Evolutionary conservation across 2,329 filamentous ascomycete species (phyloP), one percentile per base, ranked within the genome.

Genomic region (Epicoccum nigrum): DNA sequence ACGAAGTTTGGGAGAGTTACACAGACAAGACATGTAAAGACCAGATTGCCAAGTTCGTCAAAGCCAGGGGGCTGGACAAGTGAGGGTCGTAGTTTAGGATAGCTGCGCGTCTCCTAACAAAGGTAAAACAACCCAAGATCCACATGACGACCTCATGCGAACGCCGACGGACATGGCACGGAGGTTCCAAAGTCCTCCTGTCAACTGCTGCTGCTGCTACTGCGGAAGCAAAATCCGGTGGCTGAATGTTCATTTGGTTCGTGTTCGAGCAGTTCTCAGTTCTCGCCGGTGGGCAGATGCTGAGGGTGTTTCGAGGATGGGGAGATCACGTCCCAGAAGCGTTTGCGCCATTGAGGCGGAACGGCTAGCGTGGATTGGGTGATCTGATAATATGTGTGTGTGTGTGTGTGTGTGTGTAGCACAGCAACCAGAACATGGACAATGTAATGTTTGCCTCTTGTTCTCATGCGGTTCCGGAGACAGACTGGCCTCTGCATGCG

Each of bases 1-100:
- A 96, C 69, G 90, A 95, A 67, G 75, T 84, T 1, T 88, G 85
- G 85, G 86, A 88, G 59, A 77, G 78, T 52, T 88, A 86, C 65
- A 83, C 77, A 46, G 85, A 88, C 64, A 85, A 86, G 70, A 76
- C 77, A 12, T 85, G 84, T 64, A 87, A 85, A 69, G 86, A 88
- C 56, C 76, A 81, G 56, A 80, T 88, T 62, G 78, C 78, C 7
- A 79, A 83, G 58, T 85, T 86, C 72, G 79, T 87, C 46, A 86
- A 84, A 70, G 79, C 78, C 42, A 80, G 82, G 67, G 80, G 78
- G 32, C 64, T 85, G 55, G 82, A 84, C 55, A 84, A 82, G 59
- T 84, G 68, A 35, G 20, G 13, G 8, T 12, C 15, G 28, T 27
- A 6, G 23, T 6, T 27, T 6, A 27, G 11, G 6, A 11, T 27